phyloP scores from a whole-genome alignment of 2,329 filamentous ascomycete genomes.

The Endocalyx cinctus region DNA sequence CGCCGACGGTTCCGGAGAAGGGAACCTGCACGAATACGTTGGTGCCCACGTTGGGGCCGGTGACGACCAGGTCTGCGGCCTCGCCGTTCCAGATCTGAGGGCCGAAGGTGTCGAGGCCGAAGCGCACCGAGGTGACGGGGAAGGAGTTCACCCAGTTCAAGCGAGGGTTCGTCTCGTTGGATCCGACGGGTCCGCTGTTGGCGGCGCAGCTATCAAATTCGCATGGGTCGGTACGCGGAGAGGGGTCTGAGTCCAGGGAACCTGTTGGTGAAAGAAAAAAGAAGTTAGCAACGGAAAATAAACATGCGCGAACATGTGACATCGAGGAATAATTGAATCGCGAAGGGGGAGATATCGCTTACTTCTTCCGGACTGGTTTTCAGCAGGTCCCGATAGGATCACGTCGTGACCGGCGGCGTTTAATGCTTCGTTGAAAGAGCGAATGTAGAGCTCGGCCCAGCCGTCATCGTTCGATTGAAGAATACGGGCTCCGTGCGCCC shows the following conservation, averaged over 20 bases:
- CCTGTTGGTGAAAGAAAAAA: no score
- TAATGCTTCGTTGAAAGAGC: conserved; percentile 54
- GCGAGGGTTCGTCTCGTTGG: conserved; percentile 50
- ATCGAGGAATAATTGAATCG: not conserved
- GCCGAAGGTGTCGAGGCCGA: conserved; percentile 55
- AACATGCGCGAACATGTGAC: no score
- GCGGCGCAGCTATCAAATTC: conserved; percentile 58
- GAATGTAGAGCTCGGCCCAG: conserved; percentile 66
- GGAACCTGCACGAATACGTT: conserved; percentile 54
- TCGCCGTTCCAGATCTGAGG: conserved; percentile 48
- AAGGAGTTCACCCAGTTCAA: conserved; percentile 71
- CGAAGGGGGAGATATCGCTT: conserved; percentile 10
- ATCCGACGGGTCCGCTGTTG: conserved; percentile 50
- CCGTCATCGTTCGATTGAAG: conserved; percentile 68
- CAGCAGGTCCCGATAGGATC: conserved; percentile 61
- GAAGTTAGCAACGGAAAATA: no score
- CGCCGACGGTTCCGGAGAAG: conserved; percentile 65
- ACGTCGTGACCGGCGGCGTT: conserved; percentile 53
- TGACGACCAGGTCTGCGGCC: conserved; percentile 57
- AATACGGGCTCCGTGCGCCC: conserved; percentile 41
- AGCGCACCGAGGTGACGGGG: conserved; percentile 60
- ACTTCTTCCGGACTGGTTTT: conserved; percentile 62
- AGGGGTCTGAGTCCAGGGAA: conserved; percentile 45
- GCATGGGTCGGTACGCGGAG: conserved; percentile 45
- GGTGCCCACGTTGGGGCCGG: conserved; percentile 56